Percentiles rank a stretch among this genome's conserved stretches.
These are phyloP conservation scores for Solanum corneliomulleri DNA, from an alignment of 257 asterid species.

Conservation along the genomic window DNA sequence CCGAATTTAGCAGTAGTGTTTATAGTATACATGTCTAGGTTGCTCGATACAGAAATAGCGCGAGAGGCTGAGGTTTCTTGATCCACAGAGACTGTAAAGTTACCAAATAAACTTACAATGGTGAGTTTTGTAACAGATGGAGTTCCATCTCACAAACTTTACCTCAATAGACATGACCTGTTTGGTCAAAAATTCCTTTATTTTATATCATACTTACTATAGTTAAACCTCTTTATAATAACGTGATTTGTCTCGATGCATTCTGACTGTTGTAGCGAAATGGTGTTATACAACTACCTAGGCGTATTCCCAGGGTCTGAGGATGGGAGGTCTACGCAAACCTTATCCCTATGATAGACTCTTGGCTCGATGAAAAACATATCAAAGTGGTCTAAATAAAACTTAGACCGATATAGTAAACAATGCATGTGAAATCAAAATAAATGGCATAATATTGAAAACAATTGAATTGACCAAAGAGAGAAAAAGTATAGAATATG, in stretches of 20 bases:
- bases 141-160: not conserved
- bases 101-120: not conserved
- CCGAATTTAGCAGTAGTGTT: constrained; percentile 10
- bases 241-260: not conserved
- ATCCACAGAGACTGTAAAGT: constrained; percentile 15
- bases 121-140: not conserved
- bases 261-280: not conserved
- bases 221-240: not conserved
- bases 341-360: not conserved
- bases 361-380: not conserved
- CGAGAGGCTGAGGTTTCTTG: not conserved
- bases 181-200: not conserved
- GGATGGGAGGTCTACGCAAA: not conserved
- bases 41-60: not conserved
- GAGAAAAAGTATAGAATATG: not conserved
- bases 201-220: not conserved
- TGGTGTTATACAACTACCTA: not conserved
- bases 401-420: not conserved
- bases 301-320: not conserved
- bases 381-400: not conserved
- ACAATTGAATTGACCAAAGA: not conserved
- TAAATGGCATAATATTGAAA: not conserved
- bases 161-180: not conserved
- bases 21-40: constrained; percentile 18
- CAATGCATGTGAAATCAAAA: not conserved